These are phyloP conservation scores for Hypoxylon intermedium DNA, from an alignment of 495 filamentous ascomycete species.

Conservation along the genomic window DNA sequence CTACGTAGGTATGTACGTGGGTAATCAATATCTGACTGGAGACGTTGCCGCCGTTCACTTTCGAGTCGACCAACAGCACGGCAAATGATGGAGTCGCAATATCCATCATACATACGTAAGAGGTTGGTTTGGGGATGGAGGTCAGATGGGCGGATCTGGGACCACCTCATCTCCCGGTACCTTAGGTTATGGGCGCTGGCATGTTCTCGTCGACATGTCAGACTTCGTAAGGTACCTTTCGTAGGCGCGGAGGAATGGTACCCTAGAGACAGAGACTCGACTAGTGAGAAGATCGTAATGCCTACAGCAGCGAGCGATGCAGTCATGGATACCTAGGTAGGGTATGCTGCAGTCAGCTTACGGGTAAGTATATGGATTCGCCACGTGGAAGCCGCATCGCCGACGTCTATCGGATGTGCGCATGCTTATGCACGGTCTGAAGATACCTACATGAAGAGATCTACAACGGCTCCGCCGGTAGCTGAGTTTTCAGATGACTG, in stretches of 20 bases:
- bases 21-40: slow-evolving; percentile 25
- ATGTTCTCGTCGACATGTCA: too few relatives aligned
- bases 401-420: slow-evolving; percentile 2
- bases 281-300: neutral
- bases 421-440: slow-evolving; percentile 4
- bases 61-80: neutral
- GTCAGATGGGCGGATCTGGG: too few relatives aligned
- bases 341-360: slow-evolving; percentile 33
- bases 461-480: neutral
- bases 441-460: neutral
- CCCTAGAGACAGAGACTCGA: neutral
- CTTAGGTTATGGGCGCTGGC: too few relatives aligned
- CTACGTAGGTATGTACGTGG: neutral
- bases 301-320: too few relatives aligned
- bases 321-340: neutral
- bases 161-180: too few relatives aligned
- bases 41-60: slow-evolving; percentile 8
- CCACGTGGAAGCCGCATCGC: slow-evolving; percentile 34
- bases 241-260: neutral
- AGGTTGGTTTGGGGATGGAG: neutral
- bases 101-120: neutral
- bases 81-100: neutral
- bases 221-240: neutral
- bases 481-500: neutral
- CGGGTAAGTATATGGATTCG: neutral